Percentiles rank a stretch among this genome's conserved stretches.
Conservation (phyloP, 208 protist species). For the Acanthamoeba castellanii region DNA sequence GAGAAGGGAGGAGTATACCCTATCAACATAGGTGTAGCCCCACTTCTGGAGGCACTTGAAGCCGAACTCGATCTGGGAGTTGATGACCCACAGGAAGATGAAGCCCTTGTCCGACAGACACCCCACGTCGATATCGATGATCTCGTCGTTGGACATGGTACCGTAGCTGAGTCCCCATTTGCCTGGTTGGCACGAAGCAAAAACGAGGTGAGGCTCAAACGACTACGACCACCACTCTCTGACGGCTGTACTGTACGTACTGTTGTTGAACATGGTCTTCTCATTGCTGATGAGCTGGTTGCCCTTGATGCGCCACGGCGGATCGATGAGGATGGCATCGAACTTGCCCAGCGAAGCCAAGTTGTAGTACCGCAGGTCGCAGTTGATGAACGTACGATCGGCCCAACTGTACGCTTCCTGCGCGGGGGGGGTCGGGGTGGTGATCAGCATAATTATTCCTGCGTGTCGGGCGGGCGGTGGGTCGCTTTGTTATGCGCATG, state of each 20-base stretch:
- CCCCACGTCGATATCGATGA: constrained; percentile 82
- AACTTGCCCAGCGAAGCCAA: constrained; percentile 80
- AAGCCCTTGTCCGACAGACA: constrained; percentile 76
- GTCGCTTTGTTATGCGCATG: neutral
- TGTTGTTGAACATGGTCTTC: constrained; percentile 80
- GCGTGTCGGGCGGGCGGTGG: neutral
- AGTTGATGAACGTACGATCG: constrained; percentile 65
- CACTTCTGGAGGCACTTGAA: constrained; percentile 82
- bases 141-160: constrained; percentile 82
- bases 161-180: constrained; percentile 73
- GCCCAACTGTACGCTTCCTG: constrained; percentile 44
- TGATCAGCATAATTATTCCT: too few species aligned
- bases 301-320: constrained; percentile 81
- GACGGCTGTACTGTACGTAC: neutral
- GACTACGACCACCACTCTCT: neutral
- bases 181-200: neutral
- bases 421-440: neutral
- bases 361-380: constrained; percentile 72
- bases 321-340: constrained; percentile 84
- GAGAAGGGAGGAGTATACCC: neutral
- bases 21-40: constrained; percentile 80
- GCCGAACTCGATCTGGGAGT: constrained; percentile 78
- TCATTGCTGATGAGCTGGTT: constrained; percentile 72
- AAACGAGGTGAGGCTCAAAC: neutral
- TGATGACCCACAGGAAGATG: constrained; percentile 84